Conservation (phyloP, 2,329 filamentous ascomycete species). For the Xylaria sp. region DNA sequence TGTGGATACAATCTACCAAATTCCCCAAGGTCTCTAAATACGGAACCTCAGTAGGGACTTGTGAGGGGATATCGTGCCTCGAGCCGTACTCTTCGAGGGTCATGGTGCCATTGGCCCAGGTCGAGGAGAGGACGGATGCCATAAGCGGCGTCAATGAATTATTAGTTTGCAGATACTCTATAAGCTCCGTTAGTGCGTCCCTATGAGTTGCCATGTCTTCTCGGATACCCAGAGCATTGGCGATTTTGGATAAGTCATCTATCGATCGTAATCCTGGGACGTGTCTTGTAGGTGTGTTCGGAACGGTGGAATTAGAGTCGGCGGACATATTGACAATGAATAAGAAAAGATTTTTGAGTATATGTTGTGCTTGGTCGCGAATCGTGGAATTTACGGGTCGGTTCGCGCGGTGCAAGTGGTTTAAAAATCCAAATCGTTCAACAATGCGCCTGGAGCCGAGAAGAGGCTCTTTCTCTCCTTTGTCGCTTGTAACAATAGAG, state of each 20-base stretch:
- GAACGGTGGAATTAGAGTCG: not conserved
- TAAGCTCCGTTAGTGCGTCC: not conserved
- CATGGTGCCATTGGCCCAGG: not conserved
- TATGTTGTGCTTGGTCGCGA: not conserved
- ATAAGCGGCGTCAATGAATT: not conserved
- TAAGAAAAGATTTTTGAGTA: not conserved
- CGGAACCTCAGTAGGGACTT: too few relatives aligned
- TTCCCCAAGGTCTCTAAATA: too few relatives aligned
- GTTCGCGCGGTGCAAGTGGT: not conserved
- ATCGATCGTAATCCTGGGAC: not conserved
- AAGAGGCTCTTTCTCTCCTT: not conserved
- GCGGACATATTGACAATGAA: not conserved
- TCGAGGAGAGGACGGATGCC: not conserved
- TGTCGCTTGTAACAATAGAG: not conserved
- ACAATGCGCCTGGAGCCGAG: not conserved
- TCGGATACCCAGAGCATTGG: not conserved
- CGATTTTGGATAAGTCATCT: not conserved
- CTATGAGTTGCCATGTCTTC: not conserved
- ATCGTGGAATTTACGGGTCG: not conserved
- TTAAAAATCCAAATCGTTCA: not conserved
- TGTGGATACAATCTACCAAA: not conserved
- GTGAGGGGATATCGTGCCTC: too few relatives aligned
- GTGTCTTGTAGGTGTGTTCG: not conserved
- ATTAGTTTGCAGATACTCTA: not conserved
- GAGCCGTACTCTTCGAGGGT: not conserved